Percentiles rank a stretch among this genome's conserved stretches.
Evolutionary conservation across 2,329 filamentous ascomycete species (phyloP).

Genomic region (Curvularia verruculosa): DNA sequence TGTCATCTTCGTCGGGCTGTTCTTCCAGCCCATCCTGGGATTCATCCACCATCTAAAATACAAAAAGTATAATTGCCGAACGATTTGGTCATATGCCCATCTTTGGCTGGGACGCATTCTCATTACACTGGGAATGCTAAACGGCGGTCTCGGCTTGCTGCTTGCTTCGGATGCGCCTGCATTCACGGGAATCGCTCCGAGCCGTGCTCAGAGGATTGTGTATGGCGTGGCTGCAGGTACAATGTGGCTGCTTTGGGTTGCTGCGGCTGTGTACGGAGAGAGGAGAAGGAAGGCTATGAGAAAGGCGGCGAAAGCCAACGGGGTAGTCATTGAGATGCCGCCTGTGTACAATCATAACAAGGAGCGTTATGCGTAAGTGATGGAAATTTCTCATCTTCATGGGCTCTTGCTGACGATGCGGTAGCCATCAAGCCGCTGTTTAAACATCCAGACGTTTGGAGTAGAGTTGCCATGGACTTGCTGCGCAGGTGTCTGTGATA

Average conservation of each 20-base stretch:
- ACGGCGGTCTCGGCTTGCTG: constrained; percentile 60
- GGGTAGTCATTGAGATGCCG: constrained; percentile 9
- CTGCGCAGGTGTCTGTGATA: background rate
- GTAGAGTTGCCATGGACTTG: background rate
- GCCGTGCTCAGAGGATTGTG: constrained; percentile 36
- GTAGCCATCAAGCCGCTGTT: background rate
- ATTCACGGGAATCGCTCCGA: constrained; percentile 33
- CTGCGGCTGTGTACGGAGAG: constrained; percentile 39
- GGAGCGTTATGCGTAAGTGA: constrained; percentile 23
- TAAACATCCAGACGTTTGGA: background rate
- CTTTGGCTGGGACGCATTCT: constrained; percentile 62
- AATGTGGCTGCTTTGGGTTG: constrained; percentile 45
- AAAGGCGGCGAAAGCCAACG: constrained; percentile 19
- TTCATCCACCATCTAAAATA: constrained; percentile 59
- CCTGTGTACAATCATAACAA: constrained; percentile 19
- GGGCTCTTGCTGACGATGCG: background rate
- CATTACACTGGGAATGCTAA: constrained; percentile 61
- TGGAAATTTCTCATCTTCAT: too few relatives aligned
- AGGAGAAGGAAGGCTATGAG: constrained; percentile 11
- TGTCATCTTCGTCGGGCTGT: constrained; percentile 56
- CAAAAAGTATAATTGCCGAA: constrained; percentile 55
- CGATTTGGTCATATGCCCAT: constrained; percentile 57
- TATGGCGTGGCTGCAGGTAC: constrained; percentile 44
- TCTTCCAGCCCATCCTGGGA: constrained; percentile 62
- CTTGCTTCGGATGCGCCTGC: constrained; percentile 37